Base-by-base conservation (phyloP, 2,329 filamentous ascomycete genomes). In the Clonostachys chloroleuca region DNA sequence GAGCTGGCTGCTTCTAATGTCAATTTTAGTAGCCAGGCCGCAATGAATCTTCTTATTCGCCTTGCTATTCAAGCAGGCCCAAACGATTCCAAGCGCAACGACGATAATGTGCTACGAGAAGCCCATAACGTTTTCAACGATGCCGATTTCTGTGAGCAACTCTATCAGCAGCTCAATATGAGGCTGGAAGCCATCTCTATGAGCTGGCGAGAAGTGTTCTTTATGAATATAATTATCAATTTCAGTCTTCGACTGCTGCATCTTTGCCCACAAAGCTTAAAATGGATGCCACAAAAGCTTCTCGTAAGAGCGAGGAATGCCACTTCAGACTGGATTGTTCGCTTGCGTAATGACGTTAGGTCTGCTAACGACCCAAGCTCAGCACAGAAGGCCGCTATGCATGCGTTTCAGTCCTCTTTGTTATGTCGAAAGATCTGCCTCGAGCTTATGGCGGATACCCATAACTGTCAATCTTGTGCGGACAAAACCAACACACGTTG, bases 181-280 rank as follows among this genome's bases (percentile, higher is more conserved):
- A 60, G 66, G 2, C 48, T 87, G 0, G 55, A 64, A 0, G 55
- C 59, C 0, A 74, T 87, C 8, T 56, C 59, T 0, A 59, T 64
- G 0, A 87, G 80, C 41, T 85, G 81, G 77, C 70, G 81, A 0
- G 83, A 87, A 50, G 66, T 63, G 0, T 60, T 77, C 45, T 69
- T 72, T 13, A 85, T 87, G 80, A 74, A 80, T 5, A 68, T 75
- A 0, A 46, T 86, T 3, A 68, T 85, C 5, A 77, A 69, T 0
- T 53, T 87, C 0, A 55, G 67, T 0, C 56, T 81, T 1, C 71
- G 77, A 2, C 54, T 60, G 2, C 69, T 55, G 45, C 34, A 54
- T 48, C 13, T 50, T 6, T 35, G 42, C 5, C 40, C 37, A 2
- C 35, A 6, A 1, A 40, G 47, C 1, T 54, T 56, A 7, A 47